phyloP scores from a whole-genome alignment of 306 rosid species.

The Pueraria montana region DNA sequence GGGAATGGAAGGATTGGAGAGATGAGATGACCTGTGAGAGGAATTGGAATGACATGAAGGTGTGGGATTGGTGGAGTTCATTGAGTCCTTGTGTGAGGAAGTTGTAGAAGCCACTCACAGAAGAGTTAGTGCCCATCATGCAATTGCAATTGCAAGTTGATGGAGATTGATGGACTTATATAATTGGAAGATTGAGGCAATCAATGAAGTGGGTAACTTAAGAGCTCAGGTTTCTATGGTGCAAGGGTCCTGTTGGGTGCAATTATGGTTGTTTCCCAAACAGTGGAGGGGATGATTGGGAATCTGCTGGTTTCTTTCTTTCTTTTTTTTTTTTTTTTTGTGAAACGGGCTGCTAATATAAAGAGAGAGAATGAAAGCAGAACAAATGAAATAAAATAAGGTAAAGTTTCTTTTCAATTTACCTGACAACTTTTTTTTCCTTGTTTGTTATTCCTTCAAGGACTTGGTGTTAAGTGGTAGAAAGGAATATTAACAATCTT shows the following conservation, averaged over 20 bases:
- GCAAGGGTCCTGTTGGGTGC: constrained; percentile 77
- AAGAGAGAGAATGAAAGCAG: background rate
- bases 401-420: constrained; percentile 31
- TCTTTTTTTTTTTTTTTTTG: background rate
- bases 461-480: constrained; percentile 38
- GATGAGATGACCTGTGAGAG: constrained; percentile 73
- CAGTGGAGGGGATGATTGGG: constrained; percentile 88
- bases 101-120: constrained; percentile 86
- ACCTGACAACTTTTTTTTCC: constrained; percentile 21
- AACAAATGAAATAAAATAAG: background rate
- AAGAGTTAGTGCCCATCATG: constrained; percentile 77
- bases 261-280: constrained; percentile 79
- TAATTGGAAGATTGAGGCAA: constrained; percentile 51
- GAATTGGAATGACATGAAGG: constrained; percentile 82
- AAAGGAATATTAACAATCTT: constrained; percentile 52
- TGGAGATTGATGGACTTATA: constrained; percentile 63
- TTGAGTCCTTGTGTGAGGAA: constrained; percentile 69
- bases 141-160: constrained; percentile 45
- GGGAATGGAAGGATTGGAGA: constrained; percentile 79
- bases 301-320: constrained; percentile 67
- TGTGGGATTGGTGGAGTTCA: constrained; percentile 63
- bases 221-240: constrained; percentile 65
- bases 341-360: constrained; percentile 50
- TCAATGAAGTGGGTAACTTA: constrained; percentile 46
- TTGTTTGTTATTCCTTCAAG: constrained; percentile 35